Base-by-base conservation (phyloP, 2,329 filamentous ascomycete genomes). In the Achaetomium macrosporum region DNA sequence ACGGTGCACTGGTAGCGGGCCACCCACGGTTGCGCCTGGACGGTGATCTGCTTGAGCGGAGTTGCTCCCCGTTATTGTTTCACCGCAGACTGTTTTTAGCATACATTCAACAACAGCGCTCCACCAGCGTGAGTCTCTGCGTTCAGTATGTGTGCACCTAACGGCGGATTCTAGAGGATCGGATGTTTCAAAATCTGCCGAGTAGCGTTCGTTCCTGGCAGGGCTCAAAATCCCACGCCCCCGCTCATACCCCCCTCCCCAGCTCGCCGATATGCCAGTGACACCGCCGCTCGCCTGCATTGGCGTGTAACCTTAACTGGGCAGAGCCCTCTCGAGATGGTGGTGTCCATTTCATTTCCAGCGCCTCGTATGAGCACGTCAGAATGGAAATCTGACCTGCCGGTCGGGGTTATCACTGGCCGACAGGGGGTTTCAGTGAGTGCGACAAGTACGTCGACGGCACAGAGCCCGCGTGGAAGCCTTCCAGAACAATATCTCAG, bases 161-260 rank as follows among this genome's bases (percentile, higher is more conserved):
- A 56, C 51, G 42, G 33, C 45, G 50, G 47, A 45, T 55, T 56
- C 47, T 37, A 47, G 31, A 49, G 33, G 48, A 56, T 52, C 43
- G 39, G 52, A 45, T 54, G 57, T 57, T 57, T 59, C 53, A 52
- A 55, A 55, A 56, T 49, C 53, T 55, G 48, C 50, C 45, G 45
- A 53, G 44, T 25, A 43, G 19, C 43, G 35, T 25, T 25, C 46
- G 37, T 48, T 53, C 41, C 43, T 53, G 47, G 16, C 42, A 31
- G 44, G 29, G 35, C 41, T 47, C n/a, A 33, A 41, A 25, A 41
- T 54, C 51, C 30, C 43, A 50, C 50, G 37, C 45, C 15, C 25
- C 51, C 50, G 25, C 36, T 44, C 39, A 11, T n/a, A 6, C n/a
- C 19, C 30, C 43, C 45, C 42, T 36, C 35, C 42, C 11, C 48